phyloP scores from a whole-genome alignment of 495 filamentous ascomycete genomes.

The Penicillium flavigenum region DNA sequence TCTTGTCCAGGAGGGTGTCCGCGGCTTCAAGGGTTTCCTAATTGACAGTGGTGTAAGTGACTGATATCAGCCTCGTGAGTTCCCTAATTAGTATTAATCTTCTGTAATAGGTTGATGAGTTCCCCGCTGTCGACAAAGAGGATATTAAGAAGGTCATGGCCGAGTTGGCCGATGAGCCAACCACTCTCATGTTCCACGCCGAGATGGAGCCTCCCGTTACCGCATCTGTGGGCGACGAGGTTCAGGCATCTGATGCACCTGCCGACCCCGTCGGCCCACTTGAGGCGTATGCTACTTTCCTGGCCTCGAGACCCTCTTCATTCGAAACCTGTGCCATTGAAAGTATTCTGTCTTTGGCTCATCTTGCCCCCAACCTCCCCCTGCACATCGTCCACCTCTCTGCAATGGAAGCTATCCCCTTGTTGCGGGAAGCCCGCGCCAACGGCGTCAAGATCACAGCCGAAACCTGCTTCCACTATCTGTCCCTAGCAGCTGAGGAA shows the following conservation, averaged over 20 bases:
- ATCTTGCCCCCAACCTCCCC: constrained; percentile 76
- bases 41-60: constrained; percentile 89
- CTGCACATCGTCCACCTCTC: constrained; percentile 95
- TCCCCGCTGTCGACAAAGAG: constrained; percentile 78
- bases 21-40: constrained; percentile 96
- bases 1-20: constrained; percentile 79
- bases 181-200: constrained; percentile 96
- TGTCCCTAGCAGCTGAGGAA: constrained; percentile 83
- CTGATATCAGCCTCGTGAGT: constrained; percentile 2
- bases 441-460: constrained; percentile 86
- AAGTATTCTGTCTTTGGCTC: constrained; percentile 77
- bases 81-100: constrained; percentile 18
- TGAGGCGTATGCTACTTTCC: constrained; percentile 82
- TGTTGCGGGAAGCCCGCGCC: constrained; percentile 77
- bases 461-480: constrained; percentile 98
- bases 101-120: constrained; percentile 75
- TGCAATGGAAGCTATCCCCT: constrained; percentile 85
- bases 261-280: constrained; percentile 72
- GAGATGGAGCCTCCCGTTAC: constrained; percentile 94
- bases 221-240: constrained; percentile 75
- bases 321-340: constrained; percentile 92
- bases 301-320: constrained; percentile 82
- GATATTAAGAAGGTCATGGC: constrained; percentile 80
- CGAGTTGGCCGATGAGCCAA: constrained; percentile 72
- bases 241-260: constrained; percentile 70